Conservation (phyloP, 371 early-diverging fungal species). For the Dichotomocladium elegans region DNA sequence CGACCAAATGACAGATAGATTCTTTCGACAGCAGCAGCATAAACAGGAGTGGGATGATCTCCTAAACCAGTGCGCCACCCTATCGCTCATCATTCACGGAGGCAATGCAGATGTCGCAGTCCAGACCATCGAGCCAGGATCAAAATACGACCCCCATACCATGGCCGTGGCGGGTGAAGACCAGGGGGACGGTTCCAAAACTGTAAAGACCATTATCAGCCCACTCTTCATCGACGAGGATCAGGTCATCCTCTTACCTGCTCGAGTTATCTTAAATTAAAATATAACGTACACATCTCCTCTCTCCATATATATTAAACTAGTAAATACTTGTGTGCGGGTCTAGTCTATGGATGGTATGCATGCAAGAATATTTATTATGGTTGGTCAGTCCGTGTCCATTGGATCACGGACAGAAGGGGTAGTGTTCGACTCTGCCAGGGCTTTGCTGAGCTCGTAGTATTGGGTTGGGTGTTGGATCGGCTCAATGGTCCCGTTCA, state of each 20-base stretch:
- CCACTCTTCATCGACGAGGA: constrained; percentile 47
- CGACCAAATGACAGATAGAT: constrained; percentile 18
- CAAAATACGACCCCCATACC: constrained; percentile 35
- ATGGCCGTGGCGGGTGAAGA: constrained; percentile 39
- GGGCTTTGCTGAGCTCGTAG: constrained; percentile 71
- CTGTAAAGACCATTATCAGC: constrained; percentile 32
- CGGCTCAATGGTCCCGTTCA: constrained; percentile 46
- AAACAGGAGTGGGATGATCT: constrained; percentile 27
- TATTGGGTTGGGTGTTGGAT: constrained; percentile 93
- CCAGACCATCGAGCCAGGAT: constrained; percentile 28
- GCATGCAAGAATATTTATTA: not conserved
- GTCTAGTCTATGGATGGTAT: too few relatives aligned
- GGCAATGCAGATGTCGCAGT: constrained; percentile 44
- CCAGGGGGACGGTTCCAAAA: constrained; percentile 19
- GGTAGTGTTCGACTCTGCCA: not conserved
- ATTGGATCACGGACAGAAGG: not conserved
- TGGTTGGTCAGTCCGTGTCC: constrained; percentile 3
- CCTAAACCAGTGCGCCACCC: constrained; percentile 26
- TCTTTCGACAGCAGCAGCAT: not conserved
- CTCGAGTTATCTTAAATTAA: constrained; percentile 30
- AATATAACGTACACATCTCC: not conserved
- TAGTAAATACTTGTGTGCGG: too few relatives aligned
- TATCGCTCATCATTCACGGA: constrained; percentile 44
- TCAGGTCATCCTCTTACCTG: constrained; percentile 33
- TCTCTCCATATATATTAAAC: not conserved